A percentile compares a stretch with the other conserved stretches of the same genome.
phyloP scores from a whole-genome alignment of 2,329 filamentous ascomycete genomes.

The Dactylellina drechsleri region DNA sequence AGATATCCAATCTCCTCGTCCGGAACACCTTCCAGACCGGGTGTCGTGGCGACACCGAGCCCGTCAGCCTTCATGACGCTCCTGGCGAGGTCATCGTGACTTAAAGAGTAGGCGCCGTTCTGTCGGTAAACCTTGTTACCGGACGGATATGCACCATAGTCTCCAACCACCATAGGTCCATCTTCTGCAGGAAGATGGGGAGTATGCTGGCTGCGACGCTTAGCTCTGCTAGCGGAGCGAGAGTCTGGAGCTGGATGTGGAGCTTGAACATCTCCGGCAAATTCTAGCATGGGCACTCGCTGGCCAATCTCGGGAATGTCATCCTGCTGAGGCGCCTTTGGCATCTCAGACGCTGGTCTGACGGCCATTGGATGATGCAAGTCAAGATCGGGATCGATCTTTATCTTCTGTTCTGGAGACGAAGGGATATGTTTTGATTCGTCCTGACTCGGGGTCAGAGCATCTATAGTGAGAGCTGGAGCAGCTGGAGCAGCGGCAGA shows the following conservation, averaged over 20 bases:
- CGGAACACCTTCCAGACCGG: slow-evolving; percentile 73
- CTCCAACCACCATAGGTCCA: slow-evolving; percentile 58
- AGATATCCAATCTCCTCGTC: slow-evolving; percentile 91
- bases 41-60: slow-evolving; percentile 66
- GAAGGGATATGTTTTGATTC: slow-evolving; percentile 43
- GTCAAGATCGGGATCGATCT: slow-evolving; percentile 47
- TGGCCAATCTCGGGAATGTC: slow-evolving; percentile 79
- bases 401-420: slow-evolving; percentile 35
- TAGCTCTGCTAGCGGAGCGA: slow-evolving; percentile 45
- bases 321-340: slow-evolving; percentile 44
- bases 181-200: slow-evolving; percentile 36
- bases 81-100: slow-evolving; percentile 72
- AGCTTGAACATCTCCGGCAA: slow-evolving; percentile 94
- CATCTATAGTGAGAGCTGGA: slow-evolving; percentile 6
- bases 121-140: slow-evolving; percentile 44
- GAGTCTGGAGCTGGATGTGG: slow-evolving; percentile 73
- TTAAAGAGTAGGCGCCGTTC: slow-evolving; percentile 72
- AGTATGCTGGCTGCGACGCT: slow-evolving; percentile 60
- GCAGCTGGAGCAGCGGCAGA: slow-evolving; percentile 7
- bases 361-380: slow-evolving; percentile 52
- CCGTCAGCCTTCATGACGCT: slow-evolving; percentile 55
- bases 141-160: slow-evolving; percentile 48
- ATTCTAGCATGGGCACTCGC: slow-evolving; percentile 90
- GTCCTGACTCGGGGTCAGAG: slow-evolving; percentile 4
- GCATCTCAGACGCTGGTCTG: slow-evolving; percentile 40